Percentiles rank a stretch among this genome's conserved stretches.
These are phyloP conservation scores for Tribonema minus DNA, from an alignment of 108 stramenopile genomes.

Conservation along the genomic window DNA sequence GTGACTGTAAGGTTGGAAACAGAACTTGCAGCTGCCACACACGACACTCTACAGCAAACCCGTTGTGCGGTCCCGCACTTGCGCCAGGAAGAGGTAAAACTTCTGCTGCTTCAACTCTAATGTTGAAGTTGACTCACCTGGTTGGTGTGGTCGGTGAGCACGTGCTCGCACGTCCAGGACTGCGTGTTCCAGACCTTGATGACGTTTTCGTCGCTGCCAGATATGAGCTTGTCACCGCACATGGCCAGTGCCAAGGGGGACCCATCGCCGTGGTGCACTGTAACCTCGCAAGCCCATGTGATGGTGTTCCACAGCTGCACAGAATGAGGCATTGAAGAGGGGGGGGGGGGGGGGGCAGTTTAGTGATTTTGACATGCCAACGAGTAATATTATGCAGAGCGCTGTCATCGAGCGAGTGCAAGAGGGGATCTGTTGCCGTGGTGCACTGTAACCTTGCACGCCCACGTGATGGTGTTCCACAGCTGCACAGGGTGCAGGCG, in stretches of 20 bases:
- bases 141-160: too few species aligned
- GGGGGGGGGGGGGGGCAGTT: not conserved
- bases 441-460: slow-evolving; percentile 5
- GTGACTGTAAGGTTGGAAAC: too few species aligned
- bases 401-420: not conserved
- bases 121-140: too few species aligned
- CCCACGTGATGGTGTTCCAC: slow-evolving; percentile 29
- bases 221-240: slow-evolving; percentile 25
- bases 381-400: not conserved
- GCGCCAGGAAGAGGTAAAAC: too few species aligned
- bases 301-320: not conserved
- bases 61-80: too few species aligned
- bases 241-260: slow-evolving; percentile 19
- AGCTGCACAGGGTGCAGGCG: too few species aligned
- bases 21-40: too few species aligned
- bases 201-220: slow-evolving; percentile 16
- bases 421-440: not conserved
- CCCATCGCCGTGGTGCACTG: slow-evolving; percentile 13
- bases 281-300: not conserved
- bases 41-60: too few species aligned
- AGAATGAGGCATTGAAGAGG: not conserved
- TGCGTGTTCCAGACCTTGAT: slow-evolving; percentile 43
- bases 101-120: too few species aligned
- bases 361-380: not conserved
- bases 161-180: slow-evolving; percentile 30